These are phyloP conservation scores for Pyrus pyrifolia DNA, from an alignment of 306 rosid species.

Conservation along the genomic window DNA sequence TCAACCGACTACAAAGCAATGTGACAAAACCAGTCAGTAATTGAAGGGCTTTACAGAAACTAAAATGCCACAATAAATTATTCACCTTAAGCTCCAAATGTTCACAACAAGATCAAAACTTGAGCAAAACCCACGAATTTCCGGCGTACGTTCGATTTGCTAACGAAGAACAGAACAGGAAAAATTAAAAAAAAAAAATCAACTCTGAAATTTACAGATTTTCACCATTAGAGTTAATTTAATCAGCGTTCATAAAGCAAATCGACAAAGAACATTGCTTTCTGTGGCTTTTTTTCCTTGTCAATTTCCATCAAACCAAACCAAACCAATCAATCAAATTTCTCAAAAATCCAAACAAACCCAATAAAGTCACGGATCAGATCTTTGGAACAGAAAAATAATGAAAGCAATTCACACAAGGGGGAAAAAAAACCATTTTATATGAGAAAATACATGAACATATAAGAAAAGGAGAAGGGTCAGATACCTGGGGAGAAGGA, in stretches of 20 bases:
- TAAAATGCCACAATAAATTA: not conserved
- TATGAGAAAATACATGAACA: not conserved
- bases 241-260: not conserved
- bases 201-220: not conserved
- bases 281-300: not conserved
- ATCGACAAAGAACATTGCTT: not conserved
- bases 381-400: not conserved
- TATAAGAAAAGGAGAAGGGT: not conserved
- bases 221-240: not conserved
- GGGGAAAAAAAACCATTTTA: not conserved
- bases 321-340: not conserved
- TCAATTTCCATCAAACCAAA: not conserved
- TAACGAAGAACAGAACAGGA: not conserved
- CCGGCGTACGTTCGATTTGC: not conserved
- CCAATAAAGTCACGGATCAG: not conserved
- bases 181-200: not conserved
- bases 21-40: constrained; percentile 10
- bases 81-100: not conserved
- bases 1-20: constrained; percentile 2
- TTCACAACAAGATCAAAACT: not conserved
- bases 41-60: not conserved
- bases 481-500: not conserved
- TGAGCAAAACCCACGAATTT: not conserved
- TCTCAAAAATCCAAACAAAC: not conserved
- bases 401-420: not conserved